Percentiles rank a stretch among this genome's conserved stretches.
Evolutionary conservation across 768 basidiomycete genomes (phyloP).

Genomic region (Leccinum pellstonianum): DNA sequence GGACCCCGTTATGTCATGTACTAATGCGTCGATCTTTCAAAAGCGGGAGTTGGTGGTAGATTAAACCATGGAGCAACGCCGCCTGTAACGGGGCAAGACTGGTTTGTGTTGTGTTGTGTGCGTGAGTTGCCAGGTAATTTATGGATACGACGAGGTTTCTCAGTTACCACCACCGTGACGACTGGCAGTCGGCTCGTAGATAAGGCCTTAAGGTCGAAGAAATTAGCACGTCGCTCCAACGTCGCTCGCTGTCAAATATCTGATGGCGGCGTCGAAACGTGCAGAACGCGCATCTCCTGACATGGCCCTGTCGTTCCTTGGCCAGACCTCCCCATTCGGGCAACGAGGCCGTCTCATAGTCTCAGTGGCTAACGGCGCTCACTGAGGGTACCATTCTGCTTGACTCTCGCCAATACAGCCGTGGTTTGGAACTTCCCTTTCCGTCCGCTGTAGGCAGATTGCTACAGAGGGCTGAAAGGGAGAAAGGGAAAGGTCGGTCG

Average conservation of each 20-base stretch:
- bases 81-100: background rate
- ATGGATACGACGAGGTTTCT: background rate
- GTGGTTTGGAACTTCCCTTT: conserved; percentile 8
- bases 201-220: background rate
- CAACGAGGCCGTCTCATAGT: background rate
- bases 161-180: background rate
- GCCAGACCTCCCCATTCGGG: conserved; percentile 1
- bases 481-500: conserved; percentile 4
- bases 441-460: conserved; percentile 27
- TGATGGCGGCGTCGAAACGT: background rate
- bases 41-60: background rate
- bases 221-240: conserved; percentile 1
- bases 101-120: background rate
- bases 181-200: background rate
- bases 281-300: background rate
- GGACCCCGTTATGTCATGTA: conserved; percentile 10
- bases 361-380: background rate
- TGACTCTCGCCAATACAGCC: background rate
- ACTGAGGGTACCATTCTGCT: background rate
- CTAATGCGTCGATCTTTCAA: background rate
- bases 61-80: background rate
- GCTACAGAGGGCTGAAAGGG: conserved; percentile 25
- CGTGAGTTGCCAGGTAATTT: background rate
- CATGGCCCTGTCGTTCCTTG: background rate
- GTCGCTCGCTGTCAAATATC: background rate